Conservation (phyloP, 1,284 basidiomycete genomes). For the Exobasidium rhododendri region DNA sequence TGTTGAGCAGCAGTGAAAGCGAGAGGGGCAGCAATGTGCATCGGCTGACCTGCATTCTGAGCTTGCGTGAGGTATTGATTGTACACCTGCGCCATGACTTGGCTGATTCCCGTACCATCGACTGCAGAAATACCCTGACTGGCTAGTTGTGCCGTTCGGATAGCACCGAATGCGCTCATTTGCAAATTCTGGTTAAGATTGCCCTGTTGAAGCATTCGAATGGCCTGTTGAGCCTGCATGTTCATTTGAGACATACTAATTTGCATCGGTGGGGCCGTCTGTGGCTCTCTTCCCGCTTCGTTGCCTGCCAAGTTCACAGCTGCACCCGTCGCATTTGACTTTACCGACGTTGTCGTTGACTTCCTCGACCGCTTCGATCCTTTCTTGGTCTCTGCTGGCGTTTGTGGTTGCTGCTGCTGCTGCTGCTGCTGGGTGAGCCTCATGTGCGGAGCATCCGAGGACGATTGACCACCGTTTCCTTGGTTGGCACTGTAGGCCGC, state of each 20-base stretch:
- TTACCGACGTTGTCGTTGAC: neutral
- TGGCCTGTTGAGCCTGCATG: constrained; percentile 9
- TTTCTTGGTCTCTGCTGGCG: constrained; percentile 10
- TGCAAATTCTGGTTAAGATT: neutral
- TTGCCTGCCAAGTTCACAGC: neutral
- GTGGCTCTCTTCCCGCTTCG: neutral
- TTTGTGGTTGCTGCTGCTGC: neutral
- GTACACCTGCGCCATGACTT: constrained; percentile 5
- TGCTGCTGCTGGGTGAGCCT: neutral
- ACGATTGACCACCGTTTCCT: neutral
- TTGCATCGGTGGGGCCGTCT: neutral
- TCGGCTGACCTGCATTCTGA: constrained; percentile 9
- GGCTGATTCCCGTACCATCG: constrained; percentile 1
- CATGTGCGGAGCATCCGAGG: neutral
- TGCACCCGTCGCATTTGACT: neutral
- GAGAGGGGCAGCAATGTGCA: neutral
- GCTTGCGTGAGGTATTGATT: constrained; percentile 6
- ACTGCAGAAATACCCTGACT: neutral
- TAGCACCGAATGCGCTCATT: constrained; percentile 5
- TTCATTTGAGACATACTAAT: neutral
- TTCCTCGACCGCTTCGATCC: neutral
- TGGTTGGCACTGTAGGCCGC: neutral
- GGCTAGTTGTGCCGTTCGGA: constrained; percentile 1
- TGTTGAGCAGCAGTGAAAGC: constrained; percentile 17
- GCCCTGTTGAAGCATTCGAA: constrained; percentile 1